Conservation (phyloP, 768 basidiomycete genomes). For the Hypholoma fasciculare region DNA sequence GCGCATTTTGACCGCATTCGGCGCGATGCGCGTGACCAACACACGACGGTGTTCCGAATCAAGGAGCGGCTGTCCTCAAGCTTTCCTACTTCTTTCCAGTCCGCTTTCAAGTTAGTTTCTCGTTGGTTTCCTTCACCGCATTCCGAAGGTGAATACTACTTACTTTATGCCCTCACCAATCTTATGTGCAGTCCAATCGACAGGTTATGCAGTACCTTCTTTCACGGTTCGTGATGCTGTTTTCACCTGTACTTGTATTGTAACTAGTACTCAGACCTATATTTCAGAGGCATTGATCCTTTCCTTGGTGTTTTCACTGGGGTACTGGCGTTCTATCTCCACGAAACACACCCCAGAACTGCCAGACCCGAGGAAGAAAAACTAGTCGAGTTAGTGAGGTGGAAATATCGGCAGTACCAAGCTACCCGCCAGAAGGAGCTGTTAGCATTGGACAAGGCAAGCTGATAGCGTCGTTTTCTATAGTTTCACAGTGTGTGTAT, state of each 20-base stretch:
- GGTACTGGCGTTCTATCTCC: constrained; percentile 73
- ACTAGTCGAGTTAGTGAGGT: constrained; percentile 52
- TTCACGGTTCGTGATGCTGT: constrained; percentile 38
- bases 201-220: not conserved
- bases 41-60: too few relatives aligned
- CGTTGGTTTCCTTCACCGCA: too few relatives aligned
- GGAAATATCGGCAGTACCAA: constrained; percentile 64
- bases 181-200: too few relatives aligned
- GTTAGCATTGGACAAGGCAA: constrained; percentile 44
- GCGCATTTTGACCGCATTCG: too few relatives aligned
- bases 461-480: not conserved
- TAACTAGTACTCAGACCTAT: constrained; percentile 6
- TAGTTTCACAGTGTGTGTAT: too few relatives aligned
- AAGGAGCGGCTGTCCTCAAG: too few relatives aligned
- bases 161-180: too few relatives aligned
- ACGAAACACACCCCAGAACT: constrained; percentile 79
- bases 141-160: too few relatives aligned
- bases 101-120: too few relatives aligned
- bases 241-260: constrained; percentile 24
- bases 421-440: constrained; percentile 25
- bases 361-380: constrained; percentile 56
- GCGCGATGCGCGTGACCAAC: too few relatives aligned
- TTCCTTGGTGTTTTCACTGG: constrained; percentile 79
- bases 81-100: too few relatives aligned
- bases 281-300: constrained; percentile 62